Evolutionary conservation across 1,284 basidiomycete genomes (phyloP), one percentile per base, ranked within the genome.

Genomic region (Xerocomus amazonicus): DNA sequence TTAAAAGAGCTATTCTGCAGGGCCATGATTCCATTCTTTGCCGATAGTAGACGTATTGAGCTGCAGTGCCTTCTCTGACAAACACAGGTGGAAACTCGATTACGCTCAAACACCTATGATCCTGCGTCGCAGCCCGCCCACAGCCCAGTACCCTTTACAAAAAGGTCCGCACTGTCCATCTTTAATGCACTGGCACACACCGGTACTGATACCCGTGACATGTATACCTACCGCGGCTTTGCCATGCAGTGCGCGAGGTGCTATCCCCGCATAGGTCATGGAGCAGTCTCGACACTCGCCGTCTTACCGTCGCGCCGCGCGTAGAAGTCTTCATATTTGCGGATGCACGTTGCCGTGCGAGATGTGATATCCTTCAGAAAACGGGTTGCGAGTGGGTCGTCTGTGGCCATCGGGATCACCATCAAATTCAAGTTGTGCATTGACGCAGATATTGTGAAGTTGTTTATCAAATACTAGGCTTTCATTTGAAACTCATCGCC

Each of bases 41-140:
- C 48, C 37, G 28, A 12, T 12, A 31, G 40, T 50, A 43, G 64
- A 63, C 56, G 59, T 59, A 59, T 51, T 56, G 33, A 44, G 34
- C 42, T 50, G 51, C 60, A 66, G 61, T 36, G 52, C 45, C 59
- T 66, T 57, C 62, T 59, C 53, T 53, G 56, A 66, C 65, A 63
- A 48, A 26, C 29, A 33, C 45, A 45, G 50, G 58, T 34, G 53
- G 50, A 33, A 45, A 51, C 47, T 32, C 17, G 52, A 56, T 63
- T 59, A 57, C 53, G 44, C 56, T 49, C 47, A 42, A 29, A 47
- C 45, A 62, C 62, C 35, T 29, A 55, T 53, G 50, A 57, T 57
- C 51, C 35, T 46, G 55, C 45, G 51, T 59, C 51, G 38, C 63
- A 63, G 43, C 51, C 52, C 39, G 38, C 62, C 61, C 62, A 59